Evolutionary conservation across 2,329 filamentous ascomycete species (phyloP).

Genomic region (Camillea tinctor): DNA sequence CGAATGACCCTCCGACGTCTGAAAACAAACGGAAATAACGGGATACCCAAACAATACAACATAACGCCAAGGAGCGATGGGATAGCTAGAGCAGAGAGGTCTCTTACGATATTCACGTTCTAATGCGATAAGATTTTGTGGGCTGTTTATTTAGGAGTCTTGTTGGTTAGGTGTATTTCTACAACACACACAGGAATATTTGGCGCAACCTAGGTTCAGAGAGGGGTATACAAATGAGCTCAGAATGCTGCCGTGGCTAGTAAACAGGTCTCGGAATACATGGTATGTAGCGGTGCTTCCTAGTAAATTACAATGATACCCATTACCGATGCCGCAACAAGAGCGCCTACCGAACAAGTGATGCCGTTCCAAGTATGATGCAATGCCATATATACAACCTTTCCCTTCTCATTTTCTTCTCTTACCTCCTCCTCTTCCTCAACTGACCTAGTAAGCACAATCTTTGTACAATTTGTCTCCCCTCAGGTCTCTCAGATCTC

Average conservation of each 20-base stretch:
- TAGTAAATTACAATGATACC: constrained; percentile 15
- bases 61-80: not conserved
- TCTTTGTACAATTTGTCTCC: not conserved
- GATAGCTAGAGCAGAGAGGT: not conserved
- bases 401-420: not conserved
- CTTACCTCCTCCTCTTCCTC: not conserved
- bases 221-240: not conserved
- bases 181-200: not conserved
- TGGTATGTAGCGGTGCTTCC: not conserved
- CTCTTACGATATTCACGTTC: not conserved
- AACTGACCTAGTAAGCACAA: not conserved
- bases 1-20: constrained; percentile 31
- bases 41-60: not conserved
- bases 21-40: not conserved
- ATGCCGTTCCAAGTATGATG: constrained; percentile 10
- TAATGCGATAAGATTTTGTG: not conserved
- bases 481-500: not conserved
- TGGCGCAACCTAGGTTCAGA: not conserved
- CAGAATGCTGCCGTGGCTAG: not conserved
- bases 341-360: constrained; percentile 1
- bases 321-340: constrained; percentile 9
- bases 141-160: not conserved
- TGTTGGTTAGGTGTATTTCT: not conserved
- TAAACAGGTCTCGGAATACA: constrained; percentile 2
- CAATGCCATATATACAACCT: constrained; percentile 14